Base-by-base conservation (phyloP, 139 green algal species). In the Spirogloea muscicola region DNA sequence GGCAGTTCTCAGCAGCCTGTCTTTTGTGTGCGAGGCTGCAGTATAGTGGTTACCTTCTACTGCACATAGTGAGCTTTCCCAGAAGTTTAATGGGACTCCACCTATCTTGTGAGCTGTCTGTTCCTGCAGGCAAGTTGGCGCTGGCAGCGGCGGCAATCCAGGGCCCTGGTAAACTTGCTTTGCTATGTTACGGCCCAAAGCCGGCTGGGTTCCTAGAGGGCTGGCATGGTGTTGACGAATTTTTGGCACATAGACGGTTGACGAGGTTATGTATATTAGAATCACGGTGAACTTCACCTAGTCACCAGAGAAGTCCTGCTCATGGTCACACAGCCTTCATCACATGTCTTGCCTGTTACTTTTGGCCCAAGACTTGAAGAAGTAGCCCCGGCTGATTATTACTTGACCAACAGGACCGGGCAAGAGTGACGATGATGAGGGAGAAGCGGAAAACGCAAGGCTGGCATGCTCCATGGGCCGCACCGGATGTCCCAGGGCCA, bases 381-480 rank as follows among this genome's bases (percentile, higher is more conserved):
- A n/a, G n/a, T n/a, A n/a, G n/a, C n/a, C n/a, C n/a, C n/a, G n/a
- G n/a, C n/a, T n/a, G n/a, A n/a, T n/a, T n/a, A n/a, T n/a, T n/a
- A n/a, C n/a, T n/a, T n/a, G n/a, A n/a, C n/a, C n/a, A n/a, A n/a
- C n/a, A n/a, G n/a, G n/a, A n/a, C n/a, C n/a, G n/a, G n/a, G n/a
- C n/a, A n/a, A n/a, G n/a, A n/a, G n/a, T n/a, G n/a, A n/a, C n/a
- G n/a, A n/a, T n/a, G n/a, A n/a, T n/a, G n/a, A n/a, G n/a, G 69
- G 57, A 78, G 39, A 78, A 78, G 60, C 58, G 69, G 34, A 25
- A 77, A 78, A 10, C 61, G 3, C 52, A 69, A 65, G 67, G 52
- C 7, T 3, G 40, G 67, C 52, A 73, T 38, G 33, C 37, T 37
- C 42, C 48, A 31, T 68, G 3, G 46, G 9, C 37, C 21, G 46